Conservation (phyloP, 1,284 basidiomycete species). For the Cryptococcus deneoformans region DNA sequence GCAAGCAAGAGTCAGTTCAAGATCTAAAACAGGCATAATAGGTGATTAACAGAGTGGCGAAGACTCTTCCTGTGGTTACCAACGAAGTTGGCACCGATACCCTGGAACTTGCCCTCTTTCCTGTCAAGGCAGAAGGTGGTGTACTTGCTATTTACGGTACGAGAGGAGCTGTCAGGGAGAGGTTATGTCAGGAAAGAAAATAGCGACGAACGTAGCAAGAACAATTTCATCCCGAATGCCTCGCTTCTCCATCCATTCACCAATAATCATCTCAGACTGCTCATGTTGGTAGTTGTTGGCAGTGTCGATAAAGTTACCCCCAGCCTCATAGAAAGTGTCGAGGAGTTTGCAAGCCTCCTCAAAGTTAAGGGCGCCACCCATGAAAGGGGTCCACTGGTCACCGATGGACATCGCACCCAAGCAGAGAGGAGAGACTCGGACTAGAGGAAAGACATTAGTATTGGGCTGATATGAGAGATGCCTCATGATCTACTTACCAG, state of each 20-base stretch:
- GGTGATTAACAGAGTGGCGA: conserved; percentile 16
- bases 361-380: conserved; percentile 2
- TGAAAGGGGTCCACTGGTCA: neutral
- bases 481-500: conserved; percentile 23
- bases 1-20: neutral
- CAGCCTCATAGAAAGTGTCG: conserved; percentile 33
- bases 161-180: too few relatives aligned
- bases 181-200: neutral
- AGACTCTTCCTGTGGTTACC: conserved; percentile 25
- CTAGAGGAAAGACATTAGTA: neutral
- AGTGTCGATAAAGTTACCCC: conserved; percentile 44
- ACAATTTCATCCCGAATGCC: conserved; percentile 25
- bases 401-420: conserved; percentile 7
- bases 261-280: conserved; percentile 43
- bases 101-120: conserved; percentile 9
- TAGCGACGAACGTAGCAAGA: conserved; percentile 18
- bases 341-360: conserved; percentile 26
- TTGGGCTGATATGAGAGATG: neutral
- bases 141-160: conserved; percentile 17
- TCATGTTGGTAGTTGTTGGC: conserved; percentile 36
- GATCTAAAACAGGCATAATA: conserved; percentile 4
- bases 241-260: conserved; percentile 47
- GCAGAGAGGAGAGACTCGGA: conserved; percentile 7
- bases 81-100: conserved; percentile 8
- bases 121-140: conserved; percentile 15